Conservation (phyloP, 2,329 filamentous ascomycete species). For the Leptographium procerum region DNA sequence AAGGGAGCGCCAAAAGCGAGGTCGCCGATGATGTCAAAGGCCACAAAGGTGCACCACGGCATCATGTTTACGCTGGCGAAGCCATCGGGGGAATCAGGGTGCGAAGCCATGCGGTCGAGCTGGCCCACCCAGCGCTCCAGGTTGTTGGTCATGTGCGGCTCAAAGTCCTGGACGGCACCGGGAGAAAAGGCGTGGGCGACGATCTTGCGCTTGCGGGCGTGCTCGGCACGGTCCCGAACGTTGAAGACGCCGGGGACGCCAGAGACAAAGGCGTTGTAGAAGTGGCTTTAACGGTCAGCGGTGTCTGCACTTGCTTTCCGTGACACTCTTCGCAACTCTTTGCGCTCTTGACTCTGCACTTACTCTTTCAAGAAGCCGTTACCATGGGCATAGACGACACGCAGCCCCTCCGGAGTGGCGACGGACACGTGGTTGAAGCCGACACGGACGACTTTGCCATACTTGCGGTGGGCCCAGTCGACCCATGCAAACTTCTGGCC, state of each 20-base stretch:
- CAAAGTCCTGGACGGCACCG: constrained; percentile 10
- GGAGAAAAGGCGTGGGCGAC: constrained; percentile 51
- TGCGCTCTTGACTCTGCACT: too few relatives aligned
- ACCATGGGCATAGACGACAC: constrained; percentile 10
- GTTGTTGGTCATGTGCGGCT: constrained; percentile 11
- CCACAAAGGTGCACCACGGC: constrained; percentile 21
- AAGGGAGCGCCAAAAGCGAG: constrained; percentile 33
- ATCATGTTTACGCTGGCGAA: constrained; percentile 10
- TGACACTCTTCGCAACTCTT: too few relatives aligned
- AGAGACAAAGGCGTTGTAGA: constrained; percentile 10
- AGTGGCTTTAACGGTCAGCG: constrained; percentile 3
- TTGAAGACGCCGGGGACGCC: constrained; percentile 42
- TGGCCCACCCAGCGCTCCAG: constrained; percentile 7
- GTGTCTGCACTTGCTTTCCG: too few relatives aligned
- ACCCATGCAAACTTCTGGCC: constrained; percentile 10
- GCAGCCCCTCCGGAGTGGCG: constrained; percentile 7
- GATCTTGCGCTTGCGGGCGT: constrained; percentile 59
- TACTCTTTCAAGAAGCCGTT: constrained; percentile 11
- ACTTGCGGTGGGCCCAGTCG: constrained; percentile 7
- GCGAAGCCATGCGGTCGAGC: constrained; percentile 2
- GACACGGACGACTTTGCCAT: constrained; percentile 10
- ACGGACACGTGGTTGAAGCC: constrained; percentile 11
- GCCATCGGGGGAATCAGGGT: not conserved
- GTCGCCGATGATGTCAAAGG: constrained; percentile 31
- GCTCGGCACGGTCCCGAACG: constrained; percentile 54